Base-by-base conservation (phyloP, 305 asterid genomes). In the Fraxinus platypoda region DNA sequence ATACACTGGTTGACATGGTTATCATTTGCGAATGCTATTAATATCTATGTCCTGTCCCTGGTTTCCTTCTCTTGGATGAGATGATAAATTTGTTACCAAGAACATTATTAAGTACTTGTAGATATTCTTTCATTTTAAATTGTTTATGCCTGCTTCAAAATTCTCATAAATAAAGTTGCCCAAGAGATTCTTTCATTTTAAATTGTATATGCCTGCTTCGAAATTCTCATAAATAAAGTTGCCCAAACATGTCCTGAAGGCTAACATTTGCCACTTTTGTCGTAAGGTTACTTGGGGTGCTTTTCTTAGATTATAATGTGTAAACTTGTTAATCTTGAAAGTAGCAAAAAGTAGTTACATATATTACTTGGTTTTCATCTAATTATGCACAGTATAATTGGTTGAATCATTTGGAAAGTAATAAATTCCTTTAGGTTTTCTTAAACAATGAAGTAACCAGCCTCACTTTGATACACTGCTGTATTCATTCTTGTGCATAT, bases 341-440 rank as follows among this genome's bases (percentile, higher is more conserved):
- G 71, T 35, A 66, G 11, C 19, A 3, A 25, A 41, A 25, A 13
- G 31, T 31, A 6, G 35, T 84, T 57, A 62, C 64, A 71, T 38
- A 31, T 4, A 13, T 72, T 13, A 71, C 13, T 30, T 72, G 37
- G 8, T 30, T 33, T 19, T 37, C 23, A 31, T 26, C 43, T 52
- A 52, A 1, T 17, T 73, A 15, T 41, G 54, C 37, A 38, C 15
- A 4, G 13, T 23, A 13, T 59, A 19, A 2, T 80, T 76, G 33
- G 57, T 76, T 72, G 52, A 70, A 23, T 30, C 46, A 75, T 73
- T 43, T 15, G 0, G 30, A 68, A 81, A 9, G 21, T 15, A 54
- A 76, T 31, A 49, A 30, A 19, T 76, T 19, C 41, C 82, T 78
- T 68, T 54, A 33, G 57, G 1, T 81, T 84, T 35, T 8, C 12